Base-by-base conservation (phyloP, 768 basidiomycete species). In the Psilocybe sp. region DNA sequence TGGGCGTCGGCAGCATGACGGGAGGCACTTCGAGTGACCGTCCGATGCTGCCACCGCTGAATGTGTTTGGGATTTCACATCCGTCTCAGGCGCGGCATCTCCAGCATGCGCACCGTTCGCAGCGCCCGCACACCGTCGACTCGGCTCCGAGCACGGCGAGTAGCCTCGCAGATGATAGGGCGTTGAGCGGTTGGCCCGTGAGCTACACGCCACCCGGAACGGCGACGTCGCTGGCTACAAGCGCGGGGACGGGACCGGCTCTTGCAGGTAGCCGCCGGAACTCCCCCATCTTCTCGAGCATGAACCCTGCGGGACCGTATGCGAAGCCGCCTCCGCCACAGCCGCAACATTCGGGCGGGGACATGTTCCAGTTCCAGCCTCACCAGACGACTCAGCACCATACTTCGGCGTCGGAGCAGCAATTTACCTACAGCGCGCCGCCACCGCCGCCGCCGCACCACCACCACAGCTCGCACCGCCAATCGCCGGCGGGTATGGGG, bases 121-220 rank as follows among this genome's bases (percentile, higher is more conserved):
- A 70, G 23, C 62, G 72, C n/a, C 64, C 68, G 4, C 23, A 28
- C 23, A 28, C 23, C 37, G 66, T 70, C 6, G 78, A 81, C 44
- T 81, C 81, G 20, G 77, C 75, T 1, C 81, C 83, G 4, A 75
- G 67, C 36, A 79, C 81, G 0, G 75, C 72, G 6, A 72, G 74
- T 49, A 75, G 66, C 16, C 23, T 28, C 23, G 73, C 73, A 0
- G 81, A 78, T 41, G 76, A 80, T 14, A 71, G 73, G 33, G 75
- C 76, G 0, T 53, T 67, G 12, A 74, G 66, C 49, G 76, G 77
- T 14, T 85, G 84, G 84, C 74, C 79, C 4, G 71, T 28, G 23
- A 28, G 77, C 31, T 85, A 84, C 54, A 84, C 82, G 0, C 84
- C 84, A 23, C 83, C 83, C 1, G 73, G 80, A 1, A 84, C 82